Evolutionary conservation across 179 eudicot species (phyloP).

Genomic region (Camellia oleifera): DNA sequence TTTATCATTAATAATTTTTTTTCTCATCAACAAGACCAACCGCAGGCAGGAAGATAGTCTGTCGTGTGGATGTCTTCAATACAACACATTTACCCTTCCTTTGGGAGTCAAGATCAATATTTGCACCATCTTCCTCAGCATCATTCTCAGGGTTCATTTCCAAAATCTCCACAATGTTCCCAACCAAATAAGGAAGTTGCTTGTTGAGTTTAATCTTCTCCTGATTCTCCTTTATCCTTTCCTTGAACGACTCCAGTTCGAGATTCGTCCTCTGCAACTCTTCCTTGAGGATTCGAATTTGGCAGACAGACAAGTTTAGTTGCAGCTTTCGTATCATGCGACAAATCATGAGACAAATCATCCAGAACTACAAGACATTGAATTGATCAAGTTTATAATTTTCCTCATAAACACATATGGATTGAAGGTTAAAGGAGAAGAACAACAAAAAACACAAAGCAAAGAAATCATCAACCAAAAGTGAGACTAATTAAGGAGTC

Average conservation of each 20-base stretch:
- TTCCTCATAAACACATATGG: too few species aligned
- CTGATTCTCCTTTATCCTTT: constrained; percentile 93
- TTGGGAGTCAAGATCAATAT: constrained; percentile 94
- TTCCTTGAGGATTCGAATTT: constrained; percentile 37
- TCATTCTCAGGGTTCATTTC: constrained; percentile 99
- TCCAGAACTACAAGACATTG: too few species aligned
- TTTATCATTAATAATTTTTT: too few species aligned
- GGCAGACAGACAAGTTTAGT: too few species aligned
- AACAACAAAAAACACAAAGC: too few species aligned
- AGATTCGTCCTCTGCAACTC: constrained; percentile 75
- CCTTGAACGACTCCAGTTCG: constrained; percentile 76
- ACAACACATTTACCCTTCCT: constrained; percentile 99
- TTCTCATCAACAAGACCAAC: constrained; percentile 80
- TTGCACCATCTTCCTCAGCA: constrained; percentile 98
- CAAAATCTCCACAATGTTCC: constrained; percentile 94
- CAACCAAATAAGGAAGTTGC: constrained; percentile 95
- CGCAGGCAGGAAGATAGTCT: constrained; percentile 96
- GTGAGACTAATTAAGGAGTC: too few species aligned
- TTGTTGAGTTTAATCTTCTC: constrained; percentile 95
- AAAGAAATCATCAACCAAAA: too few species aligned
- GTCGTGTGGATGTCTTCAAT: constrained; percentile 91
- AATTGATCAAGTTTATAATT: too few species aligned
- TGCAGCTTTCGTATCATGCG: too few species aligned
- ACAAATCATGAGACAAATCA: too few species aligned
- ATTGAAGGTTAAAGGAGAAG: too few species aligned